Evolutionary conservation across 306 rosid species (phyloP), one percentile per base, ranked within the genome.

Genomic region (Alnus rubra): DNA sequence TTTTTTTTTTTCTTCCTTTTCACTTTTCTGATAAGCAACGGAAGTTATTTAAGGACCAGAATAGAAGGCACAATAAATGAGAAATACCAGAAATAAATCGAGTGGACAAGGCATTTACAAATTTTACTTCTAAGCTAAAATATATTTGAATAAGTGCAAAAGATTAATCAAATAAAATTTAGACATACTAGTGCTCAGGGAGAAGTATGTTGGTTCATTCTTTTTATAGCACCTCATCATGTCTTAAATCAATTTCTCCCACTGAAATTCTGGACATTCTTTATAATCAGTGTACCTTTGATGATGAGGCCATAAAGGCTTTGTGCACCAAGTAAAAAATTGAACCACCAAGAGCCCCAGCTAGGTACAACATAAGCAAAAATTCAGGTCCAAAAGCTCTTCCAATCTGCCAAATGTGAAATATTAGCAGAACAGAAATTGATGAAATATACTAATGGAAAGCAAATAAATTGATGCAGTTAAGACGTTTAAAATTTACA

Each of bases 341-440:
- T 47, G 95, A 88, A 76, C 96, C 98, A 76, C 89, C 97, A 58
- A 92, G 11, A 73, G 93, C 98, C 75, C 98, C 98, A 30, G 92
- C 92, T 80, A 91, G 83, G 88, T 95, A 95, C 87, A 92, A 78
- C 87, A 81, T 91, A 76, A 95, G 91, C 88, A 95, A 79, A 82
- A 85, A 89, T 45, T 88, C 90, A 73, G 92, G 78, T 80, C 98
- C 96, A 48, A 95, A 91, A 77, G 15, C 73, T 64, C 86, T 79
- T 81, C 80, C 94, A 79, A 92, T 82, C 97, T 95, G 92, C 62
- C 78, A 87, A 87, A 55, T 64, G 83, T 39, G 65, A 83, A 58
- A 64, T n/a, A 78, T 67, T 69, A 59, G 42, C 18, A 82, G n/a
- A 58, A 78, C 60, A 78, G 73, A 82, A 79, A 78, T 59, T 64